Base-by-base conservation (phyloP, 495 filamentous ascomycete species). In the Penicillium cinerascens region DNA sequence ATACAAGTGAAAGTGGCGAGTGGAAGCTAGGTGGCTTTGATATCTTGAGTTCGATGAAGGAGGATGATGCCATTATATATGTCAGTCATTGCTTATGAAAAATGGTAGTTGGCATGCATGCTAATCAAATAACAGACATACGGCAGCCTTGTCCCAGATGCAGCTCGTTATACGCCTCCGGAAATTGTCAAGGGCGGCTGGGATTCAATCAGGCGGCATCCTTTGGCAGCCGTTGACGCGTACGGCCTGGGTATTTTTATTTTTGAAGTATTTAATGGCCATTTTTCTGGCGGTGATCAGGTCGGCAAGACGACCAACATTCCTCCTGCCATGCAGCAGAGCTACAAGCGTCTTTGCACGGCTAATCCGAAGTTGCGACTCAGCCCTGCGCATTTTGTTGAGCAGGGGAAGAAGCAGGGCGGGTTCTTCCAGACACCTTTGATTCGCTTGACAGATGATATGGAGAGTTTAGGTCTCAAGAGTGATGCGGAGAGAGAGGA, bases 21-120 rank as follows among this genome's bases (percentile, higher is more conserved):
- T 98, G 93, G 93, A 97, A 93, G 66, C 72, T 98, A 3, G 91
- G 88, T 4, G 93, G 93, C 8, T 93, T 97, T 50, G 95, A 98
- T 56, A 79, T 95, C 9, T 66, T 97, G 35, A 97, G 92, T 70
- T 95, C 88, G 18, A 87, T 96, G 70, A 96, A 96, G 64, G 93
- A 97, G 33, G 92, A 97, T 49, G 87, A 96, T 45, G 87, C 89
- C 7, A 77, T 96, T 37, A 91, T 97, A 60, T 95, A 96, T 67
- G 89, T 92, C 60, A 54, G 86, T 74, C n/a, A 6, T n/a, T 10
- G 15, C 8, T 25, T 5, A 7, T 18, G 37, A 39, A 18, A 0
- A 1, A 9, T 6, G 8, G 7, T 3, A 25, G 16, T 41, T 10
- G n/a, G 6, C 2, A 1, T 3, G 20, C n/a, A 22, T 49, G 54